Evolutionary conservation across 192 early-diverging fungal genomes (phyloP), one percentile per base, ranked within the genome.

Genomic region (Coemansia asiatica): DNA sequence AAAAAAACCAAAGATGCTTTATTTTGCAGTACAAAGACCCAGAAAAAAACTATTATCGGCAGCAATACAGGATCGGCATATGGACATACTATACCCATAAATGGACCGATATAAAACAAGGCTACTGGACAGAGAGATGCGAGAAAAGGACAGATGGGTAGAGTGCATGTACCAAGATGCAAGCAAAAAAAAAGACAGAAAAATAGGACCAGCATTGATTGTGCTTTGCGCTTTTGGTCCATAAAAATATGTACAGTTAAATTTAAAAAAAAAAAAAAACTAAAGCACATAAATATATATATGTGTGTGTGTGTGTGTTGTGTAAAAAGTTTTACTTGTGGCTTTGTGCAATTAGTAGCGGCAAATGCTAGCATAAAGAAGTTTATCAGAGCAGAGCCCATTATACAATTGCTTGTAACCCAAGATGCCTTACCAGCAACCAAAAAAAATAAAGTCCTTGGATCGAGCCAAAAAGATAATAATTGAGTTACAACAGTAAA

Each of bases 371-470:
- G 10, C 35, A 36, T 36, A 36, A 7, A 36, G 35, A 36, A 7
- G 10, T 4, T 36, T 27, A 54, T 7, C 9, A 54, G 51, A 12
- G 10, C 2, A 27, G 21, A 26, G 23, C 35, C 35, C 23, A 27
- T 21, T 26, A 23, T 54, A 27, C 15, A 21, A 54, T 25, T 23
- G 26, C 51, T 21, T 26, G 51, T 54, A 54, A 54, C 51, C 23
- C 26, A 54, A 54, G 22, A 26, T 6, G 4, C 51, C 51, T 54
- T 54, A 54, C 51, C 51, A 54, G 51, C 51, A 54, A 9, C n/a
- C 7, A 49, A 4, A 49, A 49, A 49, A 54, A 16, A 54, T 26
- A 21, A 54, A 10, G 23, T 36, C 10, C 35, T 10, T 36, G 35
- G 35, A 36, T 36, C 35, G 35, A 36, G 10, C 35, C 35, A 36